A percentile compares a stretch with the other conserved stretches of the same genome.
phyloP scores from a whole-genome alignment of 2,329 filamentous ascomycete genomes.

The Ophiostoma perfectum region DNA sequence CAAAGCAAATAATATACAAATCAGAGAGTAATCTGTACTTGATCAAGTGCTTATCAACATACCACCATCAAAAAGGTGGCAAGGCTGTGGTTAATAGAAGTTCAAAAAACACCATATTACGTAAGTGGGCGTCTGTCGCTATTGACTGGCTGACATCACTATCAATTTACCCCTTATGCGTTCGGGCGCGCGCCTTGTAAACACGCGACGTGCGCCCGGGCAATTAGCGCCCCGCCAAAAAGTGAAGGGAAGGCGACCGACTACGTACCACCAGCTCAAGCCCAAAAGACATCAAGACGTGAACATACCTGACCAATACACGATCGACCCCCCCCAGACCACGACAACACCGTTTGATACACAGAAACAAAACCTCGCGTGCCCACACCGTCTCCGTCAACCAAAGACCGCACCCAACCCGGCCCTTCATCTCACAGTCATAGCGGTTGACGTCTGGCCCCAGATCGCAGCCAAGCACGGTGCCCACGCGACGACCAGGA shows the following conservation, averaged over 20 bases:
- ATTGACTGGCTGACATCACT: background rate
- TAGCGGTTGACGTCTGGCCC: background rate
- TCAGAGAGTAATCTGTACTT: background rate
- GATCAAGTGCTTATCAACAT: background rate
- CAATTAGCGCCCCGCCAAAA: slow-evolving; percentile 6
- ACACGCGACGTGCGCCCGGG: slow-evolving; percentile 1
- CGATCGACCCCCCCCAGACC: background rate
- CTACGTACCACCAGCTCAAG: background rate
- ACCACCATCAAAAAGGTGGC: background rate
- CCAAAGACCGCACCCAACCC: too few species aligned
- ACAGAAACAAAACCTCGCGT: background rate
- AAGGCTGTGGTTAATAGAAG: background rate
- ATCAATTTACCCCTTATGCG: background rate
- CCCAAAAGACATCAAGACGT: background rate
- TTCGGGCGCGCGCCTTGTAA: background rate
- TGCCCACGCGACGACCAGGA: background rate
- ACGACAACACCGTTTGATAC: background rate
- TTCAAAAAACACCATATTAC: background rate
- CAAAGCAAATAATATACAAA: background rate
- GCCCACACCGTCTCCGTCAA: background rate
- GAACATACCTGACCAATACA: background rate
- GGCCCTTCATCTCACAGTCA: too few species aligned
- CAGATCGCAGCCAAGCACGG: background rate
- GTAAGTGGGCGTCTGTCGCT: background rate
- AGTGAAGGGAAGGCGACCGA: background rate